Conservation (phyloP, 805 yeast genomes). For the Nakazawaea laoshanensis region DNA sequence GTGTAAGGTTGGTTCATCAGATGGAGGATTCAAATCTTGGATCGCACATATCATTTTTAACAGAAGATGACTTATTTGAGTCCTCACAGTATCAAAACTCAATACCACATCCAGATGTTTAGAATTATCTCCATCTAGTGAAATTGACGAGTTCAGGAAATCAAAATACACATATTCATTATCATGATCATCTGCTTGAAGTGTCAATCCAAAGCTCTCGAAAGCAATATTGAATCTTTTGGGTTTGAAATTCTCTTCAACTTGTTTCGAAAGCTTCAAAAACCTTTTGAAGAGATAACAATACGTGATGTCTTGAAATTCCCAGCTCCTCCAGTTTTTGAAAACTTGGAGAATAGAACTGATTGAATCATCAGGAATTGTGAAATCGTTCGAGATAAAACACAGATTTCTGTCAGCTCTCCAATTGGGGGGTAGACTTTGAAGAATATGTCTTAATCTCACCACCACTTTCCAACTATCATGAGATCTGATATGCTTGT, state of each 20-base stretch:
- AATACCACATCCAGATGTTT: slow-evolving; percentile 1
- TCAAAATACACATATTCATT: slow-evolving; percentile 20
- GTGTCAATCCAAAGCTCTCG: slow-evolving; percentile 21
- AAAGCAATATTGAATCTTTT: slow-evolving; percentile 18
- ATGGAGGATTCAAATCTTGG: too few species aligned
- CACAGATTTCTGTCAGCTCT: slow-evolving; percentile 20
- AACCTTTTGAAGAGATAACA: slow-evolving; percentile 45
- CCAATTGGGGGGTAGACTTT: slow-evolving; percentile 52
- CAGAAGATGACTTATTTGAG: too few species aligned
- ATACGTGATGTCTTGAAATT: slow-evolving; percentile 54
- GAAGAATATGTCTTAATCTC: slow-evolving; percentile 66
- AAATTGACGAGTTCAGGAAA: slow-evolving; percentile 1
- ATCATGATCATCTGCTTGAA: slow-evolving; percentile 20
- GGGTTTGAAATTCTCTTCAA: not conserved
- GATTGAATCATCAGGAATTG: slow-evolving; percentile 28
- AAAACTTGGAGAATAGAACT: slow-evolving; percentile 58
- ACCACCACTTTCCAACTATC: slow-evolving; percentile 86
- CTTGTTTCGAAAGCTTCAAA: slow-evolving; percentile 23
- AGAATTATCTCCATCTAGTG: too few species aligned
- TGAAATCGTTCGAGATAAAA: slow-evolving; percentile 24
- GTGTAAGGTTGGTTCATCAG: too few species aligned
- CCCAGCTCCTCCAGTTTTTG: slow-evolving; percentile 89
- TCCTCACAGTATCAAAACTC: slow-evolving; percentile 2
- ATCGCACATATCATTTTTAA: too few species aligned
- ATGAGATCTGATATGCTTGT: slow-evolving; percentile 66